These are phyloP conservation scores for Globisporangium uncinulatum DNA, from an alignment of 352 stramenopile species.

Conservation along the genomic window DNA sequence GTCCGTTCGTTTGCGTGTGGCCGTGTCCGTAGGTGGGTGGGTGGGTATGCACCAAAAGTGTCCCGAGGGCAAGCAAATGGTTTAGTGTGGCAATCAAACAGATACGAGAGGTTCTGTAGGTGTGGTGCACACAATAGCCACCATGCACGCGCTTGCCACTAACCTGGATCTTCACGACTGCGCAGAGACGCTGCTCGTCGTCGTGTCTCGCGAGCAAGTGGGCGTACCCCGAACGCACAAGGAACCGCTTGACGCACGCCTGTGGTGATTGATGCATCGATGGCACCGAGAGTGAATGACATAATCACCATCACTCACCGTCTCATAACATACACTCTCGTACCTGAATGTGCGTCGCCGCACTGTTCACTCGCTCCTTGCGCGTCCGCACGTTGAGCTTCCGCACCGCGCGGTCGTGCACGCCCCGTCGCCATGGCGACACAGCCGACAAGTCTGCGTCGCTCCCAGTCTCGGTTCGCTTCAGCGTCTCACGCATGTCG, in stretches of 20 bases:
- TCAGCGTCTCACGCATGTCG: slow-evolving; percentile 38
- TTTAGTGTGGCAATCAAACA: too few species aligned
- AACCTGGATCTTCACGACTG: slow-evolving; percentile 52
- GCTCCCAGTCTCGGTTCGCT: slow-evolving; percentile 1
- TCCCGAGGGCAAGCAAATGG: too few species aligned
- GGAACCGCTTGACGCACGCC: slow-evolving; percentile 42
- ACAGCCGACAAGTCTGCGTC: background rate
- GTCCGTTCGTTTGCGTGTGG: too few species aligned
- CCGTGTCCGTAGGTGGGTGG: too few species aligned
- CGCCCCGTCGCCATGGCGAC: slow-evolving; percentile 39
- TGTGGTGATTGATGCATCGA: slow-evolving; percentile 8
- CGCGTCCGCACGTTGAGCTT: slow-evolving; percentile 36
- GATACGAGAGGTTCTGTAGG: too few species aligned
- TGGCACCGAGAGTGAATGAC: too few species aligned
- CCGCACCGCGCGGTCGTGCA: slow-evolving; percentile 31
- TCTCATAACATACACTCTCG: background rate
- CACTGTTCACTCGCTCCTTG: slow-evolving; percentile 31
- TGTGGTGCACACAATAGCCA: too few species aligned
- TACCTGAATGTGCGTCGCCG: slow-evolving; percentile 45
- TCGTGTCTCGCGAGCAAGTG: slow-evolving; percentile 31
- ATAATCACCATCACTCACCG: background rate
- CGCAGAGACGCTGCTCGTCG: slow-evolving; percentile 34
- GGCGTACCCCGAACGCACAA: slow-evolving; percentile 35
- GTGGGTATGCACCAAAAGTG: too few species aligned
- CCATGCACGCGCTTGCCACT: too few species aligned